Evolutionary conservation across 1,284 basidiomycete species (phyloP).

Genomic region (Ceratobasidium sp.): DNA sequence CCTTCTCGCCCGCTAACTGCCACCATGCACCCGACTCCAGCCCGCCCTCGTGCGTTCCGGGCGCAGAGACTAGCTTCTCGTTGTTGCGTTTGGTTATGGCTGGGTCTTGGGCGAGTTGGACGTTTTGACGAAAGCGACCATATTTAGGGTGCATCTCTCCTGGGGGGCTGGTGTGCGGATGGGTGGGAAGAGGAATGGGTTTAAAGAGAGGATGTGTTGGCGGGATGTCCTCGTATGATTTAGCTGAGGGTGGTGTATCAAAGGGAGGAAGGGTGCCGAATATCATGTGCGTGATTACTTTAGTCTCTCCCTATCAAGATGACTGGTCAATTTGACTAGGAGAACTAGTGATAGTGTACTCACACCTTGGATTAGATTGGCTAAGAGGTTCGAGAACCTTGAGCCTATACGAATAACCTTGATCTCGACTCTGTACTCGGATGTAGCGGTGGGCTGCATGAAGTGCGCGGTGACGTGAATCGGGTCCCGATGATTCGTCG

Average conservation of each 20-base stretch:
- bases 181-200: constrained; percentile 63
- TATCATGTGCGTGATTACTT: constrained; percentile 64
- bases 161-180: constrained; percentile 58
- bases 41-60: constrained; percentile 54
- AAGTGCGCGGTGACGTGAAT: constrained; percentile 70
- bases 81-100: constrained; percentile 54
- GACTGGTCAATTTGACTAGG: no score
- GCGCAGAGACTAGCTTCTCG: constrained; percentile 45
- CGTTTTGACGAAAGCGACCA: constrained; percentile 56
- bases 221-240: constrained; percentile 12
- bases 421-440: constrained; percentile 62
- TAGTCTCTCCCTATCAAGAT: constrained; percentile 56
- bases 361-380: constrained; percentile 67
- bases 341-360: constrained; percentile 37
- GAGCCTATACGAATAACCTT: constrained; percentile 60
- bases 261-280: constrained; percentile 62
- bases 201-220: constrained; percentile 64
- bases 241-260: background rate
- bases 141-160: constrained; percentile 46
- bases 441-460: constrained; percentile 57
- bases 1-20: constrained; percentile 59
- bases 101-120: constrained; percentile 58
- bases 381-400: constrained; percentile 64
- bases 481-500: constrained; percentile 62
- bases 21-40: constrained; percentile 68